phyloP scores from a whole-genome alignment of 192 early-diverging fungal species.

The Allomyces macrogynus region DNA sequence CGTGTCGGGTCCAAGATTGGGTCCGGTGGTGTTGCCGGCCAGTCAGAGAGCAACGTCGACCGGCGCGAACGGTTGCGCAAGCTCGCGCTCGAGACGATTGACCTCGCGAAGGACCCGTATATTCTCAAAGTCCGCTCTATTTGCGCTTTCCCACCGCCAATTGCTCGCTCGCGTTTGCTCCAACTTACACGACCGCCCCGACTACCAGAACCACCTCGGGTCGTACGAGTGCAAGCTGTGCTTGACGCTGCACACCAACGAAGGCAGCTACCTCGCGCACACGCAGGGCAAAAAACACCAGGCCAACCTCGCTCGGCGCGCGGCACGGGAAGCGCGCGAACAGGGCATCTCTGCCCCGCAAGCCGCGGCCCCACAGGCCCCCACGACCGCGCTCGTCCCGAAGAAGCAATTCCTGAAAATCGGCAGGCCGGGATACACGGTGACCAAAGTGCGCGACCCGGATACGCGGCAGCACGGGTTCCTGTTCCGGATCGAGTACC shows the following conservation, averaged over 20 bases:
- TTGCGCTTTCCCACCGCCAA: slow-evolving; percentile 34
- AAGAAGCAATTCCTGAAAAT: slow-evolving; percentile 77
- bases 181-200: slow-evolving; percentile 7
- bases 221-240: slow-evolving; percentile 69
- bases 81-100: slow-evolving; percentile 90
- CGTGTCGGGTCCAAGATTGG: slow-evolving; percentile 80
- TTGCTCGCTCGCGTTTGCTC: too few relatives aligned
- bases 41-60: slow-evolving; percentile 71
- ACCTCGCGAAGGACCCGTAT: slow-evolving; percentile 88
- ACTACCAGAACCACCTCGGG: slow-evolving; percentile 43
- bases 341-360: not conserved
- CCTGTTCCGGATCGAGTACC: slow-evolving; percentile 85
- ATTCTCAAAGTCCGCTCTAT: slow-evolving; percentile 57
- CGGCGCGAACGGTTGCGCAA: slow-evolving; percentile 84
- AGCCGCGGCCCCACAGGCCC: not conserved
- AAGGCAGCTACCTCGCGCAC: slow-evolving; percentile 87
- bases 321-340: slow-evolving; percentile 50
- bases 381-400: slow-evolving; percentile 18
- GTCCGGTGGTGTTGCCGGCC: slow-evolving; percentile 64
- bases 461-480: slow-evolving; percentile 67
- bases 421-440: slow-evolving; percentile 84
- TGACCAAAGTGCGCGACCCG: slow-evolving; percentile 80
- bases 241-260: slow-evolving; percentile 69
- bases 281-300: slow-evolving; percentile 98
- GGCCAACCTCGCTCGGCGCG: slow-evolving; percentile 75